A percentile compares a stretch with the other conserved stretches of the same genome.
phyloP scores from a whole-genome alignment of 768 basidiomycete genomes.

The Leccinum variicolor region DNA sequence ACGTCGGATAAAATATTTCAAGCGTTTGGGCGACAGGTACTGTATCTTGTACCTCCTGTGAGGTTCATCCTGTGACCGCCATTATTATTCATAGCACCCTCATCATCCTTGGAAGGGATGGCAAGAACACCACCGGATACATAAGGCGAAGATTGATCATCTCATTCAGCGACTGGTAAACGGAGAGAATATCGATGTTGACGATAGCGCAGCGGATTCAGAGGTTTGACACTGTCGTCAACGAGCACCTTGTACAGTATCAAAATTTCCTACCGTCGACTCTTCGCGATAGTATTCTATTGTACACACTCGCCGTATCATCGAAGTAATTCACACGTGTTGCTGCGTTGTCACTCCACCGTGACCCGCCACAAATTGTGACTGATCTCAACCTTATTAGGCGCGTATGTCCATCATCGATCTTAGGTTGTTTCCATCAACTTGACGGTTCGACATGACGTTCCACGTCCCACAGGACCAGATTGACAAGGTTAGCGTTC shows the following conservation, averaged over 20 bases:
- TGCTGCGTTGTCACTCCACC: not conserved
- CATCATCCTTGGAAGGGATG: conserved; percentile 95
- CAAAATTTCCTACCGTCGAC: not conserved
- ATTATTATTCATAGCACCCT: conserved; percentile 52
- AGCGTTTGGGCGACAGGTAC: conserved; percentile 66
- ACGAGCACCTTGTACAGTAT: conserved; percentile 6
- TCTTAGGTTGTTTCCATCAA: not conserved
- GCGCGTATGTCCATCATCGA: not conserved
- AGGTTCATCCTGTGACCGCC: not conserved
- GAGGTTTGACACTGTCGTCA: conserved; percentile 18
- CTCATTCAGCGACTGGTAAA: conserved; percentile 57
- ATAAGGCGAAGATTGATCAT: conserved; percentile 83
- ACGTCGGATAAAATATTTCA: conserved; percentile 86
- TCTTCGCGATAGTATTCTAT: conserved; percentile 10
- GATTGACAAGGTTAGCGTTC: conserved; percentile 47
- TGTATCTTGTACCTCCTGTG: conserved; percentile 14
- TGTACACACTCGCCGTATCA: conserved; percentile 3
- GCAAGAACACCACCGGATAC: conserved; percentile 90
- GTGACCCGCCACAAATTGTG: not conserved
- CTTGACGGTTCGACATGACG: not conserved
- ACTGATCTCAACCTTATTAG: not conserved
- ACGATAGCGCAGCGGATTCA: conserved; percentile 25
- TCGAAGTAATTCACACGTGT: conserved; percentile 3
- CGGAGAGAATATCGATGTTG: conserved; percentile 51
- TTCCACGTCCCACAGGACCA: conserved; percentile 56